Conservation (phyloP, 805 yeast genomes). For the Yarrowia hollandica region DNA sequence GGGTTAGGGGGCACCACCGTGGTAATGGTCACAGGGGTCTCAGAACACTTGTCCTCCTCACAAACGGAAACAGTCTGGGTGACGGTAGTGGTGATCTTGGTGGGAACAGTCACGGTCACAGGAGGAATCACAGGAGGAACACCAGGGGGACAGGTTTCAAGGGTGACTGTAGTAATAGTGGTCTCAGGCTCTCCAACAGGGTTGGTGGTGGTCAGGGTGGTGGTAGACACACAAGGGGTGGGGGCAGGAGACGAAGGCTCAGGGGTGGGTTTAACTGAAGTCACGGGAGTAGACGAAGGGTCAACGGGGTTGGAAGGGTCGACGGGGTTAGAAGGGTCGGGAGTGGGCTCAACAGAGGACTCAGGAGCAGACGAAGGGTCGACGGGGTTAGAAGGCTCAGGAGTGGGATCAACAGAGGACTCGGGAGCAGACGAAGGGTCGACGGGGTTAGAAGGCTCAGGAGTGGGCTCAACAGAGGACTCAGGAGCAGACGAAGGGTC, state of each 20-base stretch:
- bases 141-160: neutral
- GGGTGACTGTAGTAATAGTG: neutral
- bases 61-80: conserved; percentile 16
- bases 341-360: neutral
- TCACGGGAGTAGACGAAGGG: neutral
- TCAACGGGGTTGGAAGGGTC: neutral
- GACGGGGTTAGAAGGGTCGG: neutral
- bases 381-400: no score
- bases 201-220: conserved; percentile 1
- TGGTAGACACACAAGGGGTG: neutral
- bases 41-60: conserved; percentile 6
- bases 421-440: no score
- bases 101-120: neutral
- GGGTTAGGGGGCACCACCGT: conserved; percentile 24
- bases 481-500: neutral
- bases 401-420: neutral
- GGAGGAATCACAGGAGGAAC: neutral
- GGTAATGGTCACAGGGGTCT: conserved; percentile 20
- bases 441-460: neutral
- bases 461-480: neutral
- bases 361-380: neutral
- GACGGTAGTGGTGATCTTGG: conserved; percentile 22
- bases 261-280: no score
- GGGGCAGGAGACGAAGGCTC: neutral
- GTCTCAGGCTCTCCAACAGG: neutral